Base-by-base conservation (phyloP, 2,329 filamentous ascomycete species). In the Pseudogymnoascus sp. region DNA sequence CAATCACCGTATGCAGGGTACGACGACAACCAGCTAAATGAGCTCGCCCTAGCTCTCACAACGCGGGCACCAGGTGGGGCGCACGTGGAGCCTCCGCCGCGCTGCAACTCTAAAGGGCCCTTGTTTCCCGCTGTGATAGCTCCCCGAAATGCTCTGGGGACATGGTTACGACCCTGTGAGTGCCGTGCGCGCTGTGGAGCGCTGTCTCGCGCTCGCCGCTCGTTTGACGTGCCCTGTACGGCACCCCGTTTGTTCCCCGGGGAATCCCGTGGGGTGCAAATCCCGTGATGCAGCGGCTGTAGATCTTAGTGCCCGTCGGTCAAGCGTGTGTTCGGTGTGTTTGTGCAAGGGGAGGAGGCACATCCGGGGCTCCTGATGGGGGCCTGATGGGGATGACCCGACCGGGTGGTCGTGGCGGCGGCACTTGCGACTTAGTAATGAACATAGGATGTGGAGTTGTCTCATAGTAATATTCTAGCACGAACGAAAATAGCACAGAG, bases 91-190 rank as follows among this genome's bases (percentile, higher is more conserved):
- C 48, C n/a, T 57, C 48, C 25, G 48, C n/a, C 48, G 10, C 25
- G 48, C 48, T n/a, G 48, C 48, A 34, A 57, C 48, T 57, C 48
- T 57, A 57, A 57, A 57, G n/a, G n/a, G 10, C 25, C 25, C 48
- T 57, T 5, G 48, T 57, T 57, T 57, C 28, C 48, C 25, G 48
- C 48, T 6, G n/a, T 10, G n/a, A 57, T 11, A 10, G 48, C 25
- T 19, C 28, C 19, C 19, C 16, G 48, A 31, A 31, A 11, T 34
- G n/a, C n/a, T 34, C 8, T 6, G 8, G 48, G 16, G 8, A n/a
- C 10, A 16, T 5, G 25, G 25, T 11, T 11, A n/a, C 6, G n/a
- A 57, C n/a, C 10, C 51, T 57, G 25, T 19, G 51, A 57, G 51
- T 34, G 51, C 51, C 25, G n/a, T 34, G 28, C 10, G 10, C 16